Evolutionary conservation across 306 rosid species (phyloP).

Genomic region (Trifolium dubium): DNA sequence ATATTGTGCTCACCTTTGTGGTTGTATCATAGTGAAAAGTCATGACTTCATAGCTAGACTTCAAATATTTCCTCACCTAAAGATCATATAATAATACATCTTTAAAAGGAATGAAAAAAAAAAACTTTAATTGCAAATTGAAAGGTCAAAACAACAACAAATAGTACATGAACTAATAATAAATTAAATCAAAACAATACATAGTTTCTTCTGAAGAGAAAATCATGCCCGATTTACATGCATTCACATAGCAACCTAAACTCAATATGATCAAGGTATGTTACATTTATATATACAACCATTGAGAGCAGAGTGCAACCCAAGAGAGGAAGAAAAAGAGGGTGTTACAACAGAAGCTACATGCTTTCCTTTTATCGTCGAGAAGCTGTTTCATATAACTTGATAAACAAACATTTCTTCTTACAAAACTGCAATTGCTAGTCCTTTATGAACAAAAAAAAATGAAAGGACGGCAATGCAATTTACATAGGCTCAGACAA

Average conservation of each 20-base stretch:
- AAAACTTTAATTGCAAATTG: background rate
- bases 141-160: background rate
- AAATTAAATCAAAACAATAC: background rate
- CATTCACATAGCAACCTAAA: conserved; percentile 24
- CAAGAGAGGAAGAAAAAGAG: background rate
- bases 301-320: background rate
- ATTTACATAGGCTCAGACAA: conserved; percentile 34
- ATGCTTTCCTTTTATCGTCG: conserved; percentile 15
- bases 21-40: background rate
- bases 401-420: conserved; percentile 33
- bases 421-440: conserved; percentile 38
- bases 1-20: background rate
- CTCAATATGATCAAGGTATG: background rate
- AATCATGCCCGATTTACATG: conserved; percentile 15
- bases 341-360: conserved; percentile 9
- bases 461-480: conserved; percentile 34
- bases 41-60: no score
- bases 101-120: background rate
- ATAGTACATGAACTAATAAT: background rate
- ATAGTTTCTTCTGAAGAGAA: background rate
- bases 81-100: background rate
- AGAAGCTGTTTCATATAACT: conserved; percentile 25
- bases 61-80: no score
- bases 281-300: conserved; percentile 31
- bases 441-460: conserved; percentile 35